Evolutionary conservation across 306 rosid species (phyloP).

Genomic region (Trifolium subterraneum): DNA sequence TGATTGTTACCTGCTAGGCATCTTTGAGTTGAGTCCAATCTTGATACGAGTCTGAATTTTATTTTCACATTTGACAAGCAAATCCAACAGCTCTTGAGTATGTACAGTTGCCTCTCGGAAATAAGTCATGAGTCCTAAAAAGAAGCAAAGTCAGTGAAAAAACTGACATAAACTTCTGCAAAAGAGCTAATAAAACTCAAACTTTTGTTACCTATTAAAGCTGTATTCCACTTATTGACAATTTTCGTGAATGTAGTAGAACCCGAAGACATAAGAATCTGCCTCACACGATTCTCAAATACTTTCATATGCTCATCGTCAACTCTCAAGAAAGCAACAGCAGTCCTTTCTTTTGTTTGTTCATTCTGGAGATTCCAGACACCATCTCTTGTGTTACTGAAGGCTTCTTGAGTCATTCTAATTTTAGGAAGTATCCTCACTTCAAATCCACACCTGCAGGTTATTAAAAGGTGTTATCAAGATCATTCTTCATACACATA

Average conservation of each 20-base stretch:
- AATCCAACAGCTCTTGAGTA: constrained; percentile 94
- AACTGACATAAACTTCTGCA: too few species aligned
- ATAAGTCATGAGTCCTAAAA: constrained; percentile 88
- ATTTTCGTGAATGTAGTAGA: constrained; percentile 97
- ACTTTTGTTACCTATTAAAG: constrained; percentile 53
- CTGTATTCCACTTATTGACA: constrained; percentile 99
- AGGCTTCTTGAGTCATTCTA: constrained; percentile 98
- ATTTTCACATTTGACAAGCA: constrained; percentile 96
- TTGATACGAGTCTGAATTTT: constrained; percentile 99
- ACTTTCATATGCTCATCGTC: constrained; percentile 99
- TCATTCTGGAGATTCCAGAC: constrained; percentile 99
- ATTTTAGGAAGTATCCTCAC: constrained; percentile 96
- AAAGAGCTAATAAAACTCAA: too few species aligned
- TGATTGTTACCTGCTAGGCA: constrained; percentile 86
- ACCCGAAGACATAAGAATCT: constrained; percentile 99
- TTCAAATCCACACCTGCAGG: constrained; percentile 75
- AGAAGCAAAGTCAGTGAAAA: too few species aligned
- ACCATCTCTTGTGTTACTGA: constrained; percentile 93
- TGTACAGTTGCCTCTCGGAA: constrained; percentile 99
- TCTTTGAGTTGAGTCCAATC: constrained; percentile 96
- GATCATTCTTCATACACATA: too few species aligned
- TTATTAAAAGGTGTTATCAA: too few species aligned
- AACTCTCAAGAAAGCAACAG: constrained; percentile 95
- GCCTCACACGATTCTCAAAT: constrained; percentile 98
- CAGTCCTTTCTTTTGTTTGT: constrained; percentile 96